A percentile compares a stretch with the other conserved stretches of the same genome.
These are phyloP conservation scores for Chlamydomonas sp. DNA, from an alignment of 139 green algal genomes.

Conservation along the genomic window DNA sequence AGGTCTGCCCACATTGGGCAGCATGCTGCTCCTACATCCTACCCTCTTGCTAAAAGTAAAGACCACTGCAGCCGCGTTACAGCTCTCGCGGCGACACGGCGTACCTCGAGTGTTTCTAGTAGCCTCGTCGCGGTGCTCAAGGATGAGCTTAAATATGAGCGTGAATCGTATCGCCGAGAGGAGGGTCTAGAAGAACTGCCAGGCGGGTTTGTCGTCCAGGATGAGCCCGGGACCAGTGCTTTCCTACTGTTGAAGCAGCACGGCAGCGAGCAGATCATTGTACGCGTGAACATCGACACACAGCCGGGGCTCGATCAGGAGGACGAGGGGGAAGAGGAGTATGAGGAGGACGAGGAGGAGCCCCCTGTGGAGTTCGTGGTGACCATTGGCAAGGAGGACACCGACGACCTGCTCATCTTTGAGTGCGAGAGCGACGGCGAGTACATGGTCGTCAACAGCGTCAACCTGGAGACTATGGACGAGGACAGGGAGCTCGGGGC, in stretches of 20 bases:
- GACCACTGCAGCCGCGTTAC: no score
- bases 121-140: slow-evolving; percentile 53
- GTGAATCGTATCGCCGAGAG: slow-evolving; percentile 64
- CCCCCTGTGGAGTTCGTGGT: slow-evolving; percentile 63
- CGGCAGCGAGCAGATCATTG: slow-evolving; percentile 59
- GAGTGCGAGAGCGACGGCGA: slow-evolving; percentile 73
- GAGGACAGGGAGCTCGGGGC: slow-evolving; percentile 32
- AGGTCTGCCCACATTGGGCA: no score
- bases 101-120: slow-evolving; percentile 9
- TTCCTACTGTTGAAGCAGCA: slow-evolving; percentile 57
- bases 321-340: slow-evolving; percentile 57
- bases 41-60: no score
- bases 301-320: slow-evolving; percentile 48
- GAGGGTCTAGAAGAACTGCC: slow-evolving; percentile 59
- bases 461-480: slow-evolving; percentile 50
- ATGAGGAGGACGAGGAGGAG: slow-evolving; percentile 53
- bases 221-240: slow-evolving; percentile 50
- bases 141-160: slow-evolving; percentile 75
- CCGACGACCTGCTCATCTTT: slow-evolving; percentile 58
- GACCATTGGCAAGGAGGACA: slow-evolving; percentile 57
- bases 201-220: slow-evolving; percentile 46
- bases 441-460: slow-evolving; percentile 62
- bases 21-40: no score
- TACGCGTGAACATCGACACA: slow-evolving; percentile 72
- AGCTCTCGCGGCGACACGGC: neutral